Conservation (phyloP, 2,329 filamentous ascomycete species). For the Fusarium aywerte region DNA sequence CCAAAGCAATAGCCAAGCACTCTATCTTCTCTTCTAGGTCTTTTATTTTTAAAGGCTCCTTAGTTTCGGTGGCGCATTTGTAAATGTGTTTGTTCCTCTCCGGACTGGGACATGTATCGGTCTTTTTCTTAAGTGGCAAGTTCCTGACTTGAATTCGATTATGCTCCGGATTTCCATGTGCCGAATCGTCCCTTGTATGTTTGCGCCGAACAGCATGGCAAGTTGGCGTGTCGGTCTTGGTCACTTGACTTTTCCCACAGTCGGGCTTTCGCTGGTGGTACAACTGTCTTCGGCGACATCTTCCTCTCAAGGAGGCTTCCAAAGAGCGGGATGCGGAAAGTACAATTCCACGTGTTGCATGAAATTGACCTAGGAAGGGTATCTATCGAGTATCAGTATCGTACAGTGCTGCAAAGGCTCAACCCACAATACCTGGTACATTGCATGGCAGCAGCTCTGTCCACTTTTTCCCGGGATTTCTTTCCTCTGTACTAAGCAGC, state of each 20-base stretch:
- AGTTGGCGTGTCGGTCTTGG: neutral
- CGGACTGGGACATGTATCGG: neutral
- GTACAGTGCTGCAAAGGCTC: neutral
- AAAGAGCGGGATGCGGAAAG: neutral
- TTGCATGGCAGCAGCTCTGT: slow-evolving; percentile 11
- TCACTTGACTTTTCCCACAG: slow-evolving; percentile 18
- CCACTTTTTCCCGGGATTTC: neutral
- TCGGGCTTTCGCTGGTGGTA: slow-evolving; percentile 2
- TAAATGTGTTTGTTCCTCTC: slow-evolving; percentile 23
- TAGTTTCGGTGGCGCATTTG: neutral
- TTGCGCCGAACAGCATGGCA: neutral
- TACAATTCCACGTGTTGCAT: neutral
- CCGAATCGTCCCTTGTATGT: neutral
- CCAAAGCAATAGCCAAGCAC: slow-evolving; percentile 8
- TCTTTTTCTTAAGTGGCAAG: neutral
- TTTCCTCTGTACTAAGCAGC: neutral
- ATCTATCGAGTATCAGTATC: slow-evolving; percentile 6
- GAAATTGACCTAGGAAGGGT: neutral
- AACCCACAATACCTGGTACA: slow-evolving; percentile 14
- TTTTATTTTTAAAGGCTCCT: slow-evolving; percentile 1
- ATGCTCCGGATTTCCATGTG: neutral
- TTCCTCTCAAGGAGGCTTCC: neutral
- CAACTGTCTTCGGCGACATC: slow-evolving; percentile 9
- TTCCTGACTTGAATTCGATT: neutral
- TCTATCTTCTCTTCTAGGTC: slow-evolving; percentile 6